Evolutionary conservation across 768 basidiomycete species (phyloP).

Genomic region (Russula emetica): DNA sequence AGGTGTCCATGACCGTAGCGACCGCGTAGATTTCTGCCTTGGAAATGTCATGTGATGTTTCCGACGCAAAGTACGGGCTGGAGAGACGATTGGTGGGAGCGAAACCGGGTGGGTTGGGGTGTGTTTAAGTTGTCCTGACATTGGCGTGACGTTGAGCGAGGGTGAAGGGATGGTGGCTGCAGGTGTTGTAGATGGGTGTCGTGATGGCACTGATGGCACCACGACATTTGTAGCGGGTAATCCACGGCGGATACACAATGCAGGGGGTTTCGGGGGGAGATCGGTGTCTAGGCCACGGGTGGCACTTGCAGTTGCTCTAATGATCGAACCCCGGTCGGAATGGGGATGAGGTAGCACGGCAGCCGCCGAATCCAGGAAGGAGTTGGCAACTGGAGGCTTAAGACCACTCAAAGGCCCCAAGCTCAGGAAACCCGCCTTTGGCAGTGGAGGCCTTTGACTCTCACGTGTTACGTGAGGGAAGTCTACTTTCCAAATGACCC

Average conservation of each 20-base stretch:
- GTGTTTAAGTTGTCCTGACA: neutral
- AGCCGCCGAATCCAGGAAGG: neutral
- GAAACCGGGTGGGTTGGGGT: conserved; percentile 7
- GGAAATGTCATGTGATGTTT: conserved; percentile 25
- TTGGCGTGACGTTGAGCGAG: neutral
- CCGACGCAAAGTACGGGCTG: conserved; percentile 21
- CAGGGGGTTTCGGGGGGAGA: neutral
- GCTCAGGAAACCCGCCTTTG: neutral
- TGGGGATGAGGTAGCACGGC: neutral
- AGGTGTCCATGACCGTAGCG: conserved; percentile 18
- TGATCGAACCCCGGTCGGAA: neutral
- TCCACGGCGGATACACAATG: conserved; percentile 16
- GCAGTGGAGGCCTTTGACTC: neutral
- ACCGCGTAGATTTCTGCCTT: conserved; percentile 22
- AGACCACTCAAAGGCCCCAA: neutral
- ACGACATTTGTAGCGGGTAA: conserved; percentile 10
- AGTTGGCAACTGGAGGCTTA: neutral
- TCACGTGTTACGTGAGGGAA: neutral
- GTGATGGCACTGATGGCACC: conserved; percentile 6
- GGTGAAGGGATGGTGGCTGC: neutral
- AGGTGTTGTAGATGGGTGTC: neutral
- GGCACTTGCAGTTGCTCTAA: conserved; percentile 6
- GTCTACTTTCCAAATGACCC: neutral
- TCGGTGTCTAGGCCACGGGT: neutral
- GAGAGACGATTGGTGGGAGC: conserved; percentile 20